Conservation (phyloP, 2,329 filamentous ascomycete genomes). For the Penicillium aurantiogriseum region DNA sequence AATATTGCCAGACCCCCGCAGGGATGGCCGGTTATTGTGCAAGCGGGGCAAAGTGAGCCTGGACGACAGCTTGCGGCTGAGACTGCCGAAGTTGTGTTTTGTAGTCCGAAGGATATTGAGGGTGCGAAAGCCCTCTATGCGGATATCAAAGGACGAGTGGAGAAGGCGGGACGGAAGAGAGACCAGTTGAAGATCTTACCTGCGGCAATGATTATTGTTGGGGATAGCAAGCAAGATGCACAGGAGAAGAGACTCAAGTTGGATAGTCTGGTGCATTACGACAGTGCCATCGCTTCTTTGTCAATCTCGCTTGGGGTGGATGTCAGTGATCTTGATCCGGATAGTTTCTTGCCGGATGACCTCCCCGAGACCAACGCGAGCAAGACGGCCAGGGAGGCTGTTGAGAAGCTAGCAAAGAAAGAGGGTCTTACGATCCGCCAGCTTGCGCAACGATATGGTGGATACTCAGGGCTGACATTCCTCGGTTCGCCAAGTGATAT, state of each 20-base stretch:
- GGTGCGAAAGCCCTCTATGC: constrained; percentile 50
- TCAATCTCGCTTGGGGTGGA: constrained; percentile 51
- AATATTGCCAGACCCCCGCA: constrained; percentile 56
- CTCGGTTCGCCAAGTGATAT: constrained; percentile 51
- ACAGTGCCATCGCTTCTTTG: constrained; percentile 54
- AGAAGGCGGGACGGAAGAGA: constrained; percentile 46
- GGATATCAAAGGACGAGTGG: constrained; percentile 52
- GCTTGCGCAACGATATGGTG: constrained; percentile 52
- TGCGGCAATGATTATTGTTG: constrained; percentile 52
- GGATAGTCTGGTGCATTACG: constrained; percentile 55
- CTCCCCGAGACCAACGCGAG: constrained; percentile 56
- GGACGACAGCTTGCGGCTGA: constrained; percentile 53
- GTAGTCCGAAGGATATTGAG: constrained; percentile 49
- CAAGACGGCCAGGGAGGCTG: constrained; percentile 48
- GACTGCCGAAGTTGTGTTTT: constrained; percentile 56
- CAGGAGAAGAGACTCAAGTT: constrained; percentile 50
- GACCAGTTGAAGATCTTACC: constrained; percentile 54
- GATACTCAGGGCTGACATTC: constrained; percentile 52
- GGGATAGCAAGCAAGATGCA: constrained; percentile 52
- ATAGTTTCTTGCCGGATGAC: constrained; percentile 49
- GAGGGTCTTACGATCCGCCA: constrained; percentile 53
- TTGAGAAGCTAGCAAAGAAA: constrained; percentile 46
- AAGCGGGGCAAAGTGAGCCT: constrained; percentile 55
- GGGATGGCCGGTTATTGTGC: constrained; percentile 57
- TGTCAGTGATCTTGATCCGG: constrained; percentile 50